A percentile compares a stretch with the other conserved stretches of the same genome.
These are phyloP conservation scores for Aspergillus incahuasiensis DNA, from an alignment of 495 filamentous ascomycete genomes.

Conservation along the genomic window DNA sequence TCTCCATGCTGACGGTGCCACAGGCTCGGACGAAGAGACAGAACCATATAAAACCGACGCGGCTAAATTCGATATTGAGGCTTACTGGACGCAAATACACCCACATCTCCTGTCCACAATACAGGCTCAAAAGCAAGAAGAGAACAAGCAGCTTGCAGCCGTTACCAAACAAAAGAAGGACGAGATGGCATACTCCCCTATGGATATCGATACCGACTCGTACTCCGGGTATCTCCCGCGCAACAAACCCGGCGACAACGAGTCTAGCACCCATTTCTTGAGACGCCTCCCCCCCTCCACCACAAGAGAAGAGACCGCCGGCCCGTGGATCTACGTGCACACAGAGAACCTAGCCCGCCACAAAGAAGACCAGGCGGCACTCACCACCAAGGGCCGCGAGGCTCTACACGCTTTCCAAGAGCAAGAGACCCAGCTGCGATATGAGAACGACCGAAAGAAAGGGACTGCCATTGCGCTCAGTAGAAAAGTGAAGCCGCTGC, in stretches of 20 bases:
- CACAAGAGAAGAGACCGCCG: slow-evolving; percentile 31
- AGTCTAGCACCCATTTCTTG: slow-evolving; percentile 60
- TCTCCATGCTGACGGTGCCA: slow-evolving; percentile 1
- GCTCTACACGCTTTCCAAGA: background rate
- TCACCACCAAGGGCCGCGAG: background rate
- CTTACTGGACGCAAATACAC: slow-evolving; percentile 42
- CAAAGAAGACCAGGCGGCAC: slow-evolving; percentile 23
- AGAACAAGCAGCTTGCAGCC: background rate
- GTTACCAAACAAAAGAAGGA: background rate
- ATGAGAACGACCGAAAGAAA: slow-evolving; percentile 26
- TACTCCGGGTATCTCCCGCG: slow-evolving; percentile 26
- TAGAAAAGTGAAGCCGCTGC: slow-evolving; percentile 48
- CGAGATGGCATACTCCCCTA: background rate
- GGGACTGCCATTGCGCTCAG: slow-evolving; percentile 26
- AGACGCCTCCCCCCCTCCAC: slow-evolving; percentile 60
- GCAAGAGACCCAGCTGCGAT: slow-evolving; percentile 29
- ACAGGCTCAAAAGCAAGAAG: slow-evolving; percentile 16
- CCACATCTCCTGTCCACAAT: slow-evolving; percentile 29
- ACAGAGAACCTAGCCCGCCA: slow-evolving; percentile 25
- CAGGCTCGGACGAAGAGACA: slow-evolving; percentile 52
- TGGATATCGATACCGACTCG: slow-evolving; percentile 8
- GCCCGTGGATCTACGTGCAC: slow-evolving; percentile 66
- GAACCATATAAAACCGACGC: slow-evolving; percentile 32
- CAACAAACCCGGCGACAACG: slow-evolving; percentile 40
- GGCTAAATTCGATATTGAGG: slow-evolving; percentile 39